These are phyloP conservation scores for Zygosaccharomyces gambellarensis DNA, from an alignment of 805 yeast genomes.

Conservation along the genomic window DNA sequence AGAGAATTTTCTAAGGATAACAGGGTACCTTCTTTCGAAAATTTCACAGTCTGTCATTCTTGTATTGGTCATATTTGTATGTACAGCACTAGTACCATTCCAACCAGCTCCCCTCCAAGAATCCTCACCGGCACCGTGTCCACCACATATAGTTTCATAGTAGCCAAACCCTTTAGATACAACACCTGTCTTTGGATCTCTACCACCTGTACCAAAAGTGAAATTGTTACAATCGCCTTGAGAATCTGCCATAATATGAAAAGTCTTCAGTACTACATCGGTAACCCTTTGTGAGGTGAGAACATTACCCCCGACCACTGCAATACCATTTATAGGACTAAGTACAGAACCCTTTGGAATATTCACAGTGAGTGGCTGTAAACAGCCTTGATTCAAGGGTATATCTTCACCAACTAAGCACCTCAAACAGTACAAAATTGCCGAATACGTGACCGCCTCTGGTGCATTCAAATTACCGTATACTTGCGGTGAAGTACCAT, in stretches of 20 bases:
- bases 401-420: conserved; percentile 81
- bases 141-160: conserved; percentile 94
- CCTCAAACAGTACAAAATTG: conserved; percentile 80
- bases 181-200: conserved; percentile 41
- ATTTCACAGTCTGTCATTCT: conserved; percentile 88
- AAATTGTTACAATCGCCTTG: conserved; percentile 95
- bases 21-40: conserved; percentile 85
- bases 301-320: conserved; percentile 93
- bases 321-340: conserved; percentile 78
- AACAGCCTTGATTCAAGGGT: conserved; percentile 91
- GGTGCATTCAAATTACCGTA: conserved; percentile 94
- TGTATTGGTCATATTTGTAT: conserved; percentile 91
- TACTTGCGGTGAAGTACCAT: conserved; percentile 81
- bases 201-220: conserved; percentile 82
- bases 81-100: conserved; percentile 87
- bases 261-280: conserved; percentile 82
- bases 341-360: conserved; percentile 62
- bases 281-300: conserved; percentile 92
- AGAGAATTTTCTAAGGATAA: conserved; percentile 64
- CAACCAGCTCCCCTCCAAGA: conserved; percentile 61
- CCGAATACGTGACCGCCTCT: conserved; percentile 80
- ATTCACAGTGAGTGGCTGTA: conserved; percentile 65
- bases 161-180: conserved; percentile 69
- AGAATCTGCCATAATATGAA: conserved; percentile 86
- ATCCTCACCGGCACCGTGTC: conserved; percentile 72